Base-by-base conservation (phyloP, 2,329 filamentous ascomycete species). In the Curvularia lunata region DNA sequence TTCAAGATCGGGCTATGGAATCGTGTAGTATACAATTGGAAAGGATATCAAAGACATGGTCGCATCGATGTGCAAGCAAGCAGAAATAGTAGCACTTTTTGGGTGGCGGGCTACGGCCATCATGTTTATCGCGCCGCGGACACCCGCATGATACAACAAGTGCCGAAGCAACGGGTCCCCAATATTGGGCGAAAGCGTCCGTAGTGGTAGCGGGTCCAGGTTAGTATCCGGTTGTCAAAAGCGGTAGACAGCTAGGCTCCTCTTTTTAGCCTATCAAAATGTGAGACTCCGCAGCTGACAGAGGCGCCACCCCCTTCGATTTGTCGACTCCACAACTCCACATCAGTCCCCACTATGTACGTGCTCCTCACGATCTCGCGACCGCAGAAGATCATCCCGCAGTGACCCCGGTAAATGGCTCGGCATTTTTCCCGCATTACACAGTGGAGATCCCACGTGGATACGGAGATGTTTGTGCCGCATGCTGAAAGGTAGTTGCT, bases 271-370 rank as follows among this genome's bases (percentile, higher is more conserved):
- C 62, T 66, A 64, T 66, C 62, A 66, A 42, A 19, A 45, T 27
- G 37, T 41, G 42, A 38, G 50, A 52, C 64, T 68, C 68, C 63
- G 63, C 67, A 65, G 52, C 25, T 46, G 34, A 48, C 34, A 40
- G 59, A 42, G 43, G 58, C 55, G 52, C 58, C 57, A 62, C 62
- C 58, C 62, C 49, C 37, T n/a, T 42, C 23, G 21, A 25, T 43
- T 16, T n/a, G 21, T n/a, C 25, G 41, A 43, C 21, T 27, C 41
- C 41, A 43, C 41, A 48, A 55, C 67, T 66, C 67, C 67, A 67
- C 64, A 57, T 19, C 6, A 40, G 42, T 49, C 64, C 62, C 66
- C 64, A 59, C 65, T 52, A 56, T 51, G 43, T 37, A 57, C 51
- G 46, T 37, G 57, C 50, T 55, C 25, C 63, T 67, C 54, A 60